Base-by-base conservation (phyloP, 2,329 filamentous ascomycete species). In the Fusarium napiforme region DNA sequence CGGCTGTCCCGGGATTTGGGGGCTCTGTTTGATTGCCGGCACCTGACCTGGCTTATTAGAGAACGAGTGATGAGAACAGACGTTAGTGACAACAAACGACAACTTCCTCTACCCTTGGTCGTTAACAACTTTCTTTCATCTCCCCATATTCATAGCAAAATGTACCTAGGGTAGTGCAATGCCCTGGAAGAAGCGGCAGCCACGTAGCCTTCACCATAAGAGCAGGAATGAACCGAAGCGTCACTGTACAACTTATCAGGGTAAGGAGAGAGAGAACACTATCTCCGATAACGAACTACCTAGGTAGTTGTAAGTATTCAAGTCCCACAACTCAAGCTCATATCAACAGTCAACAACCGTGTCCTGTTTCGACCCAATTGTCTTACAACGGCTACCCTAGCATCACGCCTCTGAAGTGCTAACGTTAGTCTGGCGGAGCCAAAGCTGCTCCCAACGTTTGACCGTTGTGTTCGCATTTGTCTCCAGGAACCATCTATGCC, bases 391-490 rank as follows among this genome's bases (percentile, higher is more conserved):
- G 47, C 43, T 42, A 65, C 53, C 56, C 26, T 60, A 64, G 36
- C 36, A 32, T 34, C 45, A 40, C 47, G 57, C 47, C 63, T 61
- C 49, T 66, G 39, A 63, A 62, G 32, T 68, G 23, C 39, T 37
- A 36, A 67, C 49, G 28, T 49, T 58, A 72, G 64, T 43, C 43
- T 57, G 59, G 62, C 63, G 63, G 72, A 73, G 64, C 50, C 64
- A 72, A 52, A 30, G 52, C 60, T 46, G 55, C 49, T 58, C 55
- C 49, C 28, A 67, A 75, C 69, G 63, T 58, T 75, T 60, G 67
- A 71, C 67, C 72, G 75, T 77, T 77, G 49, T 59, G 67, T 68
- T 74, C 67, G 70, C 63, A 67, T 62, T 55, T 58, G 46, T 61
- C 59, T 50, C 55, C 42, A 65, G 46, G 60, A 64, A 59, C 58